Evolutionary conservation across 805 yeast genomes (phyloP).

Genomic region (Kluyveromyces nonfermentans): DNA sequence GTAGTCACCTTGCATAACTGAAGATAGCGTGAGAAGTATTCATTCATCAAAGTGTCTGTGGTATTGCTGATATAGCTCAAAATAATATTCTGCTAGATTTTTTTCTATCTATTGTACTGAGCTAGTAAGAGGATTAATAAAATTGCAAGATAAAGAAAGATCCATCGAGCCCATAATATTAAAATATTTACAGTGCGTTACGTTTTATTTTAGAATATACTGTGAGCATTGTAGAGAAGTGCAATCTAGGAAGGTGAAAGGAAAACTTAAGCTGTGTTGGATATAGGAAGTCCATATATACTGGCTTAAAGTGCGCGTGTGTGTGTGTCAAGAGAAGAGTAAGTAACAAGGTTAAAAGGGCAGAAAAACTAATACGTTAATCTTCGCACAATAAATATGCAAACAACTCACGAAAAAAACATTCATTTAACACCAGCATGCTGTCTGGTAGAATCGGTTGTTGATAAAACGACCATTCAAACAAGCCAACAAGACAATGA

Average conservation of each 20-base stretch:
- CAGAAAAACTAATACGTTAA: background rate
- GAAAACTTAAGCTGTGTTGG: too few relatives aligned
- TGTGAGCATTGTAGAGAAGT: too few relatives aligned
- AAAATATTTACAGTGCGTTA: too few relatives aligned
- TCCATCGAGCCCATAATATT: background rate
- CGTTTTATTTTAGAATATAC: too few relatives aligned
- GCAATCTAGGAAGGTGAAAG: too few relatives aligned
- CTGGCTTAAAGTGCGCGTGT: too few relatives aligned
- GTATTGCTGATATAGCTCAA: background rate
- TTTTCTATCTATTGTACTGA: background rate
- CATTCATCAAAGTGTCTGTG: background rate
- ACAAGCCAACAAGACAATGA: background rate
- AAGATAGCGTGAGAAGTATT: background rate
- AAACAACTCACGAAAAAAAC: background rate
- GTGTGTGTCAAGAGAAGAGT: too few relatives aligned
- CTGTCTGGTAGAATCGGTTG: background rate
- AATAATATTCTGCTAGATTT: background rate
- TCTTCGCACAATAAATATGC: background rate
- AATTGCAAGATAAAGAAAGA: background rate
- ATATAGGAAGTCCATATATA: too few relatives aligned
- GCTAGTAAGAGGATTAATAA: background rate
- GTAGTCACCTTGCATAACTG: background rate
- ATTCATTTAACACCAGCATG: background rate
- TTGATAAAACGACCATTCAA: background rate
- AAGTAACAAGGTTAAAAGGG: too few relatives aligned